Conservation (phyloP, 2,329 filamentous ascomycete genomes). For the Aureobasidium vineae region DNA sequence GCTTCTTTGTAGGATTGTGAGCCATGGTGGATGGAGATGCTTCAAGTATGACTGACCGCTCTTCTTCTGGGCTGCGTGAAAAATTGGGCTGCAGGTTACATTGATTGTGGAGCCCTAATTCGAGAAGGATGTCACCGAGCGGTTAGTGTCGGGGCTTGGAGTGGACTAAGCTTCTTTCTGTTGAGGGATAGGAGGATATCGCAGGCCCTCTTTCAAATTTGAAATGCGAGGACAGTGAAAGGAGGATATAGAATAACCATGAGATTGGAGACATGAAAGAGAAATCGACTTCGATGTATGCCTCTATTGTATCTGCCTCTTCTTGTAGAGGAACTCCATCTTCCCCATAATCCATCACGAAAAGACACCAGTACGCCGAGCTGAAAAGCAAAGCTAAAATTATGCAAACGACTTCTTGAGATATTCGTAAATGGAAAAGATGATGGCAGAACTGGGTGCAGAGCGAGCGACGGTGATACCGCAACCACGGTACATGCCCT, state of each 20-base stretch:
- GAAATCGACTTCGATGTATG: not conserved
- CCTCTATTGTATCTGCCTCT: not conserved
- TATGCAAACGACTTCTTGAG: constrained; percentile 65
- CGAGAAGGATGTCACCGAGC: not conserved
- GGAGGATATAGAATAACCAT: not conserved
- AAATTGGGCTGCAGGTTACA: not conserved
- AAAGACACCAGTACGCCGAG: constrained; percentile 1
- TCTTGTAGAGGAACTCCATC: not conserved
- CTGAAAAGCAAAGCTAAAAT: constrained; percentile 13
- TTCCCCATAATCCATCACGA: not conserved
- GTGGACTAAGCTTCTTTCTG: constrained; percentile 16
- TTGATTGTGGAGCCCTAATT: not conserved
- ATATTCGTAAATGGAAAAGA: constrained; percentile 92
- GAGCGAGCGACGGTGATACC: constrained; percentile 87
- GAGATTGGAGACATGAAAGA: not conserved
- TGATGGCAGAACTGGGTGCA: constrained; percentile 95
- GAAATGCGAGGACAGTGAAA: not conserved
- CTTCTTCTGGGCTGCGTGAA: not conserved
- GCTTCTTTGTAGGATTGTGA: too few relatives aligned
- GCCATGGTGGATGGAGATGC: not conserved
- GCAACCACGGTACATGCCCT: constrained; percentile 87
- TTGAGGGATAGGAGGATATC: not conserved
- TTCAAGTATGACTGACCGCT: not conserved
- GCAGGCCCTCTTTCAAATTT: not conserved
- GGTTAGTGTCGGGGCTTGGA: not conserved